phyloP scores from a whole-genome alignment of 164 flowering plant species.

The Vitis rotundifolia region DNA sequence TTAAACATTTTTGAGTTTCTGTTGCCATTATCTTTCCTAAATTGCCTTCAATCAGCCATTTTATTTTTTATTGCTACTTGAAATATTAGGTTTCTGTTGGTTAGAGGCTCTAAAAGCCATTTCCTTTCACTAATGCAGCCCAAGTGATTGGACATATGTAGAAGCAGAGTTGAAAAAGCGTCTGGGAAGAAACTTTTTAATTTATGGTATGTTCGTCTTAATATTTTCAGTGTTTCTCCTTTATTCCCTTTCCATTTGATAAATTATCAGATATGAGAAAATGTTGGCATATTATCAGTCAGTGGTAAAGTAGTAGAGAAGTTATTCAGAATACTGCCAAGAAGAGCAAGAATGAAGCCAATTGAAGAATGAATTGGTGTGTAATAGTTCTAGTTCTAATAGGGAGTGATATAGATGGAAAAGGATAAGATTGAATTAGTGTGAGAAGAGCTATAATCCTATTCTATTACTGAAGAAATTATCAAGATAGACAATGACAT shows the following conservation, averaged over 20 bases:
- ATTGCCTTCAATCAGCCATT: not conserved
- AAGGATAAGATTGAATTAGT: not conserved
- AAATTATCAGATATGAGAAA: not conserved
- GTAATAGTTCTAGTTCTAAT: not conserved
- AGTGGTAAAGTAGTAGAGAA: not conserved
- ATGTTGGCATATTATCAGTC: not conserved
- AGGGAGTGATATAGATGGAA: not conserved
- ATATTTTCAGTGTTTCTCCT: not conserved
- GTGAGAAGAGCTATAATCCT: not conserved
- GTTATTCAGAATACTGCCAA: not conserved
- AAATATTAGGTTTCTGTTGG: too few species aligned
- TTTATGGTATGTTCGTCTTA: conserved; percentile 59
- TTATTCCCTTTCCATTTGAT: not conserved
- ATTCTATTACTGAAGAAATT: not conserved
- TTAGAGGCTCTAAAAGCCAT: too few species aligned
- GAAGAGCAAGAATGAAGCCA: not conserved
- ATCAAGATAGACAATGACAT: not conserved
- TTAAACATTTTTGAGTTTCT: not conserved
- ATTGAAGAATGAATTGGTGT: too few species aligned
- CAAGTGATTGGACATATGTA: conserved; percentile 90
- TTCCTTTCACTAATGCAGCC: conserved; percentile 50
- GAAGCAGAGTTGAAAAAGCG: conserved; percentile 83
- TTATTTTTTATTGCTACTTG: not conserved
- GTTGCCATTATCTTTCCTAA: not conserved
- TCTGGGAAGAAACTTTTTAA: conserved; percentile 70